Percentiles rank a stretch among this genome's conserved stretches.
phyloP scores from a whole-genome alignment of 139 green algal genomes.

The Tetraselmis striata region DNA sequence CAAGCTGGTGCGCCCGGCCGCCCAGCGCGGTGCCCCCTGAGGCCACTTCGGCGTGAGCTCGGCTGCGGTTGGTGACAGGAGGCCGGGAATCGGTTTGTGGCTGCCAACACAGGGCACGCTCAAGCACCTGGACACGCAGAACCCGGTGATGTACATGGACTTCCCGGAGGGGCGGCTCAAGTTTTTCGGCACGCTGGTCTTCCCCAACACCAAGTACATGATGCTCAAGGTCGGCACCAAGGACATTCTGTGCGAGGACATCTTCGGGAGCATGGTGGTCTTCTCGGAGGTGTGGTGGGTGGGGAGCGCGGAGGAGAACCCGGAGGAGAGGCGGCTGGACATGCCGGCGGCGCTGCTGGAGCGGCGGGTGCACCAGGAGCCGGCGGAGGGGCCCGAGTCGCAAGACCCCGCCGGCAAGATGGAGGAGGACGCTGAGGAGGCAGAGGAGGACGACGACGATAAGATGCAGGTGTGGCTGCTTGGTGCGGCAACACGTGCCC shows the following conservation, averaged over 20 bases:
- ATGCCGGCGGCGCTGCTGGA: conserved; percentile 47
- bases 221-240: conserved; percentile 49
- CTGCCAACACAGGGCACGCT: conserved; percentile 78
- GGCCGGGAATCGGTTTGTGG: no score
- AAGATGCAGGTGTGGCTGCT: neutral
- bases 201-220: conserved; percentile 73
- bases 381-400: neutral
- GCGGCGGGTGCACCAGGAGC: neutral
- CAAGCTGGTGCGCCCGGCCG: conserved; percentile 33
- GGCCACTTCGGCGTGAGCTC: no score
- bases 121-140: conserved; percentile 63
- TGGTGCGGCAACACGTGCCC: no score
- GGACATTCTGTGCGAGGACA: conserved; percentile 68
- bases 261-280: conserved; percentile 82
- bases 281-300: conserved; percentile 76
- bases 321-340: conserved; percentile 62
- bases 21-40: no score
- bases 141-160: conserved; percentile 83
- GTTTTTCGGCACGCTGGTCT: conserved; percentile 68
- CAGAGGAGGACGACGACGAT: neutral
- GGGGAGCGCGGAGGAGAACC: conserved; percentile 70
- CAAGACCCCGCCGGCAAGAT: neutral
- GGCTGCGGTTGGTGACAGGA: no score
- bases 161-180: conserved; percentile 72
- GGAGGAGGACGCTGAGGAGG: neutral